Evolutionary conservation across 1,139 yeast species (phyloP).

Genomic region (Blastobotrys buckinghamii): DNA sequence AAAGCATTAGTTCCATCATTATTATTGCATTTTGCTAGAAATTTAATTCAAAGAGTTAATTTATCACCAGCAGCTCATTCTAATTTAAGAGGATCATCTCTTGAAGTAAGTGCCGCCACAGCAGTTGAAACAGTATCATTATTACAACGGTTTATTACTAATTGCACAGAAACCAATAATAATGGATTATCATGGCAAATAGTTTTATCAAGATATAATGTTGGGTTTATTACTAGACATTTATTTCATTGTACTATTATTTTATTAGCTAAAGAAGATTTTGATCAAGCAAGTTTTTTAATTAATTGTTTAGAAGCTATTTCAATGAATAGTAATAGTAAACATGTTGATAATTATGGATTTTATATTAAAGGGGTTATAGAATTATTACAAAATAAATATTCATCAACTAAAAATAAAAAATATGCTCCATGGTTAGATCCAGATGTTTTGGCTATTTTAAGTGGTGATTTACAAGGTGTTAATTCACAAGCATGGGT

Average conservation of each 20-base stretch:
- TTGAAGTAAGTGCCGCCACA: constrained; percentile 8
- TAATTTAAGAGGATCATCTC: constrained; percentile 10
- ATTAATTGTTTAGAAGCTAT: constrained; percentile 11
- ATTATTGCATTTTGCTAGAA: constrained; percentile 10
- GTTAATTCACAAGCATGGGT: constrained; percentile 25
- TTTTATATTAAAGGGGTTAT: constrained; percentile 19
- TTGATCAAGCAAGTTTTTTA: constrained; percentile 14
- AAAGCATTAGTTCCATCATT: constrained; percentile 7
- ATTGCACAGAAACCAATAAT: not conserved
- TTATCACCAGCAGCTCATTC: constrained; percentile 14
- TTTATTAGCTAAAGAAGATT: constrained; percentile 17
- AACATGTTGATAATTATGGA: constrained; percentile 8
- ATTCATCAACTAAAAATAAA: not conserved
- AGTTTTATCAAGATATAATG: constrained; percentile 9
- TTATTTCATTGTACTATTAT: constrained; percentile 20
- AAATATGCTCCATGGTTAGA: constrained; percentile 21
- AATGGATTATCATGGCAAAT: constrained; percentile 8
- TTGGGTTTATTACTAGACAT: constrained; percentile 14
- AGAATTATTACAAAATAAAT: constrained; percentile 10
- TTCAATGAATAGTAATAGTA: not conserved
- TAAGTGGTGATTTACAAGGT: constrained; percentile 25
- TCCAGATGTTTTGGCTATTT: constrained; percentile 23
- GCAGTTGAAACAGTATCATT: constrained; percentile 12
- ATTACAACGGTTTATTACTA: constrained; percentile 11
- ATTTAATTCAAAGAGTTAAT: constrained; percentile 14